Percentiles rank a stretch among this genome's conserved stretches.
Evolutionary conservation across 371 early-diverging fungal genomes (phyloP).

Genomic region (Mucor irregularis): DNA sequence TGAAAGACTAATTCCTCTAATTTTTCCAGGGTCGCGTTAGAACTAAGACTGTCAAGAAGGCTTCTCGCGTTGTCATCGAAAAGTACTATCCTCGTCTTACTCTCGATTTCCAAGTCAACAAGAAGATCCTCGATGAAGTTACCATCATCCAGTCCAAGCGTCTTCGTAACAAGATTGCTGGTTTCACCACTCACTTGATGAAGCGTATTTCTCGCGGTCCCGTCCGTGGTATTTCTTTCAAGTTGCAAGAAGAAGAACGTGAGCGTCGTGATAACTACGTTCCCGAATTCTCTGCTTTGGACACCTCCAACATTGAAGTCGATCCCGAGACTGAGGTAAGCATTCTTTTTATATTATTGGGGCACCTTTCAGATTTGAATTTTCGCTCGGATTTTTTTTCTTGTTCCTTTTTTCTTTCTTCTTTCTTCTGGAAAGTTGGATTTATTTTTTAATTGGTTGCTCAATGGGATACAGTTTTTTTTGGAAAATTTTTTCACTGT

Average conservation of each 20-base stretch:
- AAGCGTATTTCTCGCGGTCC: conserved; percentile 99
- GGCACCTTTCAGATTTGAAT: neutral
- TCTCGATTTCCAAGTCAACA: conserved; percentile 99
- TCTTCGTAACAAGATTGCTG: conserved; percentile 99
- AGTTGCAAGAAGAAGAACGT: conserved; percentile 99
- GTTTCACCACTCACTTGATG: conserved; percentile 99
- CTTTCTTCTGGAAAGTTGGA: neutral
- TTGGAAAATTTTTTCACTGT: neutral
- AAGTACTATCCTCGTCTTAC: conserved; percentile 99
- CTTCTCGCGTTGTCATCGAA: conserved; percentile 99
- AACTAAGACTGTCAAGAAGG: conserved; percentile 99
- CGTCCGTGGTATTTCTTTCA: conserved; percentile 99
- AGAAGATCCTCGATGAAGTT: conserved; percentile 97
- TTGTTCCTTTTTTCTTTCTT: neutral
- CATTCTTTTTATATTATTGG: conserved; percentile 15
- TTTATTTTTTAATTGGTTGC: neutral
- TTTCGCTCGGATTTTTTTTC: conserved; percentile 18
- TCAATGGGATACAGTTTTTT: neutral
- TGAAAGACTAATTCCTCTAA: neutral
- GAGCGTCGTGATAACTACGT: conserved; percentile 99
- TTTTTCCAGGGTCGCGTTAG: conserved; percentile 49
- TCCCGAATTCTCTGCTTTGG: conserved; percentile 98
- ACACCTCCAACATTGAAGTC: conserved; percentile 91
- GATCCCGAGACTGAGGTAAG: conserved; percentile 89
- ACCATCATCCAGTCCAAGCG: conserved; percentile 99